phyloP scores from a whole-genome alignment of 2,329 filamentous ascomycete species.

The Aspergillus terreus region DNA sequence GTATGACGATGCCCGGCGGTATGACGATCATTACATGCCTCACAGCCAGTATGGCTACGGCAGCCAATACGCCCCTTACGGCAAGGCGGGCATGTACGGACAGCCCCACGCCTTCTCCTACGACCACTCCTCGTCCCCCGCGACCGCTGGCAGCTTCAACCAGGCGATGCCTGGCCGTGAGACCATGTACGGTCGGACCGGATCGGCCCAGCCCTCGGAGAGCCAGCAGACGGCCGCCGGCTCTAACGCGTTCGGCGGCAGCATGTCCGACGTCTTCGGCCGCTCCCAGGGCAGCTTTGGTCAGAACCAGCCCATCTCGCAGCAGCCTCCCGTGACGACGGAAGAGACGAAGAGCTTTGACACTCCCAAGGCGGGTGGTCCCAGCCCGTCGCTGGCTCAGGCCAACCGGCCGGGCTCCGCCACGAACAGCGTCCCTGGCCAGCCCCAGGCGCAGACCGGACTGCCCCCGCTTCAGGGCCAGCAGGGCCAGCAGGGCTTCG shows the following conservation, averaged over 20 bases:
- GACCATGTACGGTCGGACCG: slow-evolving; percentile 58
- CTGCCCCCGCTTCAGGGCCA: slow-evolving; percentile 55
- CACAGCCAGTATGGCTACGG: slow-evolving; percentile 54
- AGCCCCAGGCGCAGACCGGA: slow-evolving; percentile 48
- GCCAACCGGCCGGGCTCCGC: slow-evolving; percentile 62
- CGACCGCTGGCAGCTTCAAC: slow-evolving; percentile 50
- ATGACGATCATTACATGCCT: slow-evolving; percentile 47
- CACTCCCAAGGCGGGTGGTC: slow-evolving; percentile 54
- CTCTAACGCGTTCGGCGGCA: slow-evolving; percentile 46
- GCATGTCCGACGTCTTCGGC: slow-evolving; percentile 58
- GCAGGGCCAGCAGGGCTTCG: slow-evolving; percentile 53
- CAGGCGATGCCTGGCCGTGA: slow-evolving; percentile 47
- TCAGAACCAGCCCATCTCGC: slow-evolving; percentile 50
- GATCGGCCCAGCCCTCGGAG: slow-evolving; percentile 55
- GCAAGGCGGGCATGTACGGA: slow-evolving; percentile 60
- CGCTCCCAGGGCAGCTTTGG: slow-evolving; percentile 57
- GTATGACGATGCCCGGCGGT: slow-evolving; percentile 48
- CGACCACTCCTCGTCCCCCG: slow-evolving; percentile 63
- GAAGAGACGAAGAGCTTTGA: slow-evolving; percentile 60
- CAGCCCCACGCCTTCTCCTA: slow-evolving; percentile 62
- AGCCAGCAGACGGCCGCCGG: slow-evolving; percentile 49
- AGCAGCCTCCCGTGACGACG: slow-evolving; percentile 43
- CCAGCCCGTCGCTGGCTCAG: slow-evolving; percentile 60
- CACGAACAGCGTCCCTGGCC: slow-evolving; percentile 55
- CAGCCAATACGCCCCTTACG: slow-evolving; percentile 51